These are phyloP conservation scores for Alternaria infectoria DNA, from an alignment of 2,329 filamentous ascomycete genomes.

Conservation along the genomic window DNA sequence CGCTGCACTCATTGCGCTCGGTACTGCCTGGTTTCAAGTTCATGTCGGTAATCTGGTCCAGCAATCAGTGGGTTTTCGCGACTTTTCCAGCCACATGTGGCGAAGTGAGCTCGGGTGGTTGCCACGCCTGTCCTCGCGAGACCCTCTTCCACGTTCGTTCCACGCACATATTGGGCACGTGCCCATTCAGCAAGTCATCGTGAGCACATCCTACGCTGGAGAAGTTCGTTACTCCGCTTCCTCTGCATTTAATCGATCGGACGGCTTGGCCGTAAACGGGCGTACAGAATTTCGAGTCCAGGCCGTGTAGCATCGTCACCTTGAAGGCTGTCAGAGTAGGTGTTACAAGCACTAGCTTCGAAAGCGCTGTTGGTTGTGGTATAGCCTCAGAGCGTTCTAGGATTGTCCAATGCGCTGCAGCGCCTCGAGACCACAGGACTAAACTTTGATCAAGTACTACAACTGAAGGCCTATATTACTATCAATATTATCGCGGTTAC, in stretches of 20 bases:
- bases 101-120: background rate
- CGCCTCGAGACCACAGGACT: background rate
- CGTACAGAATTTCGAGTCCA: background rate
- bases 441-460: background rate
- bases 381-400: background rate
- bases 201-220: background rate
- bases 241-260: background rate
- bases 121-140: background rate
- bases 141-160: background rate
- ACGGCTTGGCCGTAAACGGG: background rate
- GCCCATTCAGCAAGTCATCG: background rate
- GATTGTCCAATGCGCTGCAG: background rate
- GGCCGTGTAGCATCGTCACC: background rate
- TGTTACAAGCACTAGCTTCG: background rate
- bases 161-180: background rate
- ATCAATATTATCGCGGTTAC: background rate
- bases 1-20: background rate
- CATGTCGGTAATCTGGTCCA: background rate
- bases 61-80: background rate
- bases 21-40: background rate
- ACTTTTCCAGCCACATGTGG: background rate
- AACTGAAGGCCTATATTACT: background rate
- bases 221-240: background rate
- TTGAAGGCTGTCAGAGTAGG: background rate
- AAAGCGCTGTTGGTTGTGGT: background rate